Evolutionary conservation across 1,284 basidiomycete species (phyloP).

Genomic region (Pterulicium gracile): DNA sequence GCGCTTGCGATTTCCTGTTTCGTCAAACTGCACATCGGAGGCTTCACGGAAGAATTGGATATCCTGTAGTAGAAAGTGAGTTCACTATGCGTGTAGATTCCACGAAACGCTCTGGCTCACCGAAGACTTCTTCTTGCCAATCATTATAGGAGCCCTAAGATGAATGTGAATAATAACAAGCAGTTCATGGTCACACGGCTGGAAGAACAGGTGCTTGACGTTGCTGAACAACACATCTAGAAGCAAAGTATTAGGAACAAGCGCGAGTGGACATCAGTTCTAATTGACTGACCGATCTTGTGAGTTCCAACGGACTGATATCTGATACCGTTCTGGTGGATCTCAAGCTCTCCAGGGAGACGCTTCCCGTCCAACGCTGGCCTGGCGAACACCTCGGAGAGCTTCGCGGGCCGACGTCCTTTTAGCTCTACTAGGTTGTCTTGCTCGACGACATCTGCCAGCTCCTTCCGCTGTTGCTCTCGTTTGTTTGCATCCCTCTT

Average conservation of each 20-base stretch:
- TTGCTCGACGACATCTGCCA: slow-evolving; percentile 97
- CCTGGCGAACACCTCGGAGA: slow-evolving; percentile 90
- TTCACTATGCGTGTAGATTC: slow-evolving; percentile 6
- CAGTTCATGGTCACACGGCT: slow-evolving; percentile 95
- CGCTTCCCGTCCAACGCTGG: slow-evolving; percentile 92
- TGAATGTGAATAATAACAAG: slow-evolving; percentile 93
- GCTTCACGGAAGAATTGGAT: slow-evolving; percentile 99
- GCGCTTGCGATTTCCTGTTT: slow-evolving; percentile 97
- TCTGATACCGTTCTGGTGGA: slow-evolving; percentile 94
- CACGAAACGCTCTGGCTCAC: slow-evolving; percentile 29
- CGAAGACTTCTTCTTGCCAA: slow-evolving; percentile 96
- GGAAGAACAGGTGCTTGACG: slow-evolving; percentile 98
- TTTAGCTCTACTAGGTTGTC: slow-evolving; percentile 83
- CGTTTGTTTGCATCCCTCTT: slow-evolving; percentile 97
- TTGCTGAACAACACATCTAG: slow-evolving; percentile 95
- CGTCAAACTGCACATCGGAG: slow-evolving; percentile 96
- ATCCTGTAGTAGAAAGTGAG: slow-evolving; percentile 51
- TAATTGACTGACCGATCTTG: slow-evolving; percentile 63
- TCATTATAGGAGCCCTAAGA: slow-evolving; percentile 93
- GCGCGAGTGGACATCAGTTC: slow-evolving; percentile 3
- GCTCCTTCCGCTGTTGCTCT: slow-evolving; percentile 95
- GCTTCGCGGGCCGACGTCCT: slow-evolving; percentile 70
- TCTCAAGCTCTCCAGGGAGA: slow-evolving; percentile 90
- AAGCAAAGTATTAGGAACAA: slow-evolving; percentile 6
- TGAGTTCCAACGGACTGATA: slow-evolving; percentile 86